phyloP scores from a whole-genome alignment of 2,329 filamentous ascomycete genomes.

The Parasarocladium wereldwijsianum region DNA sequence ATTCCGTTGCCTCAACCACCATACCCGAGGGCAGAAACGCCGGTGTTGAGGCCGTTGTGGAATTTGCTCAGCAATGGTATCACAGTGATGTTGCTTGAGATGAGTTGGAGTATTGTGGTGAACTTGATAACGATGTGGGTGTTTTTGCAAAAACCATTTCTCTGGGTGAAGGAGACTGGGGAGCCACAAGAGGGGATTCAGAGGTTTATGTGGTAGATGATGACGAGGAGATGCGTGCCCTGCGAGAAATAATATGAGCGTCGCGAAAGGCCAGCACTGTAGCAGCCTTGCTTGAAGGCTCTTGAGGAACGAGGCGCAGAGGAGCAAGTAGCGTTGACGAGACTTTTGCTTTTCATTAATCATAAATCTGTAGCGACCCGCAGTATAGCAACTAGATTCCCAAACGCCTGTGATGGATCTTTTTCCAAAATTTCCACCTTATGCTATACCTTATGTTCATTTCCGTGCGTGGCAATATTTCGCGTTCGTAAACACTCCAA shows the following conservation, averaged over 20 bases:
- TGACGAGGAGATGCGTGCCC: background rate
- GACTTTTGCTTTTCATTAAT: too few relatives aligned
- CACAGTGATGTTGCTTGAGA: constrained; percentile 44
- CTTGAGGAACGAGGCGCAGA: too few relatives aligned
- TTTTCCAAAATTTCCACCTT: too few relatives aligned
- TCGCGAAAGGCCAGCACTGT: too few relatives aligned
- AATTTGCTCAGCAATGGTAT: constrained; percentile 17
- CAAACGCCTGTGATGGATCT: too few relatives aligned
- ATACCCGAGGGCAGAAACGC: background rate
- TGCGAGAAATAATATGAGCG: too few relatives aligned
- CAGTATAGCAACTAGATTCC: too few relatives aligned
- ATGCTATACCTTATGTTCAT: too few relatives aligned
- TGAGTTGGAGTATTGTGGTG: constrained; percentile 50
- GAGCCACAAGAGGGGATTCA: constrained; percentile 42
- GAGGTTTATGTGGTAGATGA: constrained; percentile 67
- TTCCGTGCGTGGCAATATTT: background rate
- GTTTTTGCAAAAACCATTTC: constrained; percentile 54
- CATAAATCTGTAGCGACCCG: background rate
- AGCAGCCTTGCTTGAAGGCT: too few relatives aligned
- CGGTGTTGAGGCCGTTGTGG: background rate
- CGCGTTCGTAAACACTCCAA: background rate
- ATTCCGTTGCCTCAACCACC: constrained; percentile 32
- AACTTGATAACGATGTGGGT: constrained; percentile 55
- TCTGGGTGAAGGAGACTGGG: constrained; percentile 44
- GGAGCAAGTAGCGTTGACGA: too few relatives aligned